phyloP scores from a whole-genome alignment of 78 protist genomes.

The Chrysochromulina tobinii region DNA sequence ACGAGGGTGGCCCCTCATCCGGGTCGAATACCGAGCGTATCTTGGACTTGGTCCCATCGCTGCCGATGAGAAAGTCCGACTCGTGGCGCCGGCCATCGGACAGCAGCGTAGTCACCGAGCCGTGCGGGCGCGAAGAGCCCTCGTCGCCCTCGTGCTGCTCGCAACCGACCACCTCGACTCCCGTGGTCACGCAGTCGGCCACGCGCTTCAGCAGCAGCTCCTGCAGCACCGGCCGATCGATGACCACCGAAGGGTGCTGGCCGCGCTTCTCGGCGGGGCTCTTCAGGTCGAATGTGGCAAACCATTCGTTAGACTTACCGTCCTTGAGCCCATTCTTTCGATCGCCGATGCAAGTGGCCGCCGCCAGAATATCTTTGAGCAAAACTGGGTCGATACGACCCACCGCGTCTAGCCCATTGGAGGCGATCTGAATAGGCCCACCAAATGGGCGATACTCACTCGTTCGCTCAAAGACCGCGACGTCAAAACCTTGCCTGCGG shows the following conservation, averaged over 20 bases:
- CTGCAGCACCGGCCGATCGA: conserved; percentile 21
- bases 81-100: not conserved
- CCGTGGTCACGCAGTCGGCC: not conserved
- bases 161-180: not conserved
- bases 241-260: not conserved
- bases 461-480: not conserved
- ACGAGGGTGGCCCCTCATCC: not conserved
- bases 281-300: not conserved
- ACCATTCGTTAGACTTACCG: not conserved
- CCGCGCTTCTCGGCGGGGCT: not conserved
- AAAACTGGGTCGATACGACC: not conserved
- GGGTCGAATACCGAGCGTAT: not conserved
- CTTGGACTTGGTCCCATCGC: conserved; percentile 41
- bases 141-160: not conserved
- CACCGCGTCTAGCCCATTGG: not conserved
- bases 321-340: conserved; percentile 19
- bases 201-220: not conserved
- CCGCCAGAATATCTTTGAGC: not conserved
- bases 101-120: not conserved
- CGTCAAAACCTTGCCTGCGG: not conserved
- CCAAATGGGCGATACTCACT: not conserved
- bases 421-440: conserved; percentile 20
- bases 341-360: not conserved
- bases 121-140: too few relatives aligned
- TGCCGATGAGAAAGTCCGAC: not conserved